Evolutionary conservation across 345 rosid species (phyloP), one percentile per base, ranked within the genome.

Genomic region (Eutrema japonicum): DNA sequence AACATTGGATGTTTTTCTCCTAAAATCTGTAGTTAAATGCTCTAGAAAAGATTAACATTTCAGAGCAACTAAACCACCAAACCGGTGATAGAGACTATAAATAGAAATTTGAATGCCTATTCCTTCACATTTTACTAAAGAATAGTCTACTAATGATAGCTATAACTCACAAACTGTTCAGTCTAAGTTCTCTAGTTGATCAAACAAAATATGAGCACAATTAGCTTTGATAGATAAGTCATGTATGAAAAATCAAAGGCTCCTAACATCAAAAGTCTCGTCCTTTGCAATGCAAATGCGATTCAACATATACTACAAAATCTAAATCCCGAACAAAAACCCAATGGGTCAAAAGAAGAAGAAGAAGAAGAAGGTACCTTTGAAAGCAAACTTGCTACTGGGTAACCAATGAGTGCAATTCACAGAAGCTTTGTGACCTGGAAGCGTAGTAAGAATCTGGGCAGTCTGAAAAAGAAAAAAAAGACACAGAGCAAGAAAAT

Each of bases 371-470:
- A 16, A 56, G 26, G 68, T 69, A 91, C 98, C 95, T 91, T 66
- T 87, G 71, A 83, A 91, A 26, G 95, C 86, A 78, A 88, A 94
- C 59, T 89, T 94, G 78, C 33, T 72, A 63, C 82, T 82, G 3
- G 95, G 97, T 56, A 94, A 86, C 96, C 98, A 94, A 55, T 87
- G 88, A 54, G 97, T 91, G 79, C 96, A 94, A 76, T 88, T 94
- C 33, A 91, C 92, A 62, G 89, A 38, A 42, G 95, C 93, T 79
- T 81, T 87, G 52, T 91, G 97, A 42, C 96, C 96, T 0, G 95
- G 92, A 72, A 94, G 93, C 33, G 97, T 91, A 2, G 92, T 88
- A 83, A 88, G 64, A 83, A 94, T 85, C 81, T 86, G 95, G 65
- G 96, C 96, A 66, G 83, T 75, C 96, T 89, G 80, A 37, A 16